Base-by-base conservation (phyloP, 2,329 filamentous ascomycete genomes). In the Cercospora citrullina region DNA sequence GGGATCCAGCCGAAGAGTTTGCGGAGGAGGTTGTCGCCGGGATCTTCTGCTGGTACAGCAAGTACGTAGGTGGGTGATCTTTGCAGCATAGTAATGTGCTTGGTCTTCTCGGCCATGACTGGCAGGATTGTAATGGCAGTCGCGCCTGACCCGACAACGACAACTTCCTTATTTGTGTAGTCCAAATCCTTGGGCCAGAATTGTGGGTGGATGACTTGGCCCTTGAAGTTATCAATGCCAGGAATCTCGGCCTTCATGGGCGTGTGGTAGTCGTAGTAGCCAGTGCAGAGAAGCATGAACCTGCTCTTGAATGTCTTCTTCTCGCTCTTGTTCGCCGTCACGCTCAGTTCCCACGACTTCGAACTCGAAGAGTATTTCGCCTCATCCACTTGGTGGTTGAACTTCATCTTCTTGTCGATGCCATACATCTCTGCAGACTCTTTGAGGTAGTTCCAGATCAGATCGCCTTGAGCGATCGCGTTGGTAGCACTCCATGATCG, bases 81-180 rank as follows among this genome's bases (percentile, higher is more conserved):
- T 80, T 96, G 92, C 2, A 96, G 84, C 87, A 94, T 92, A 1
- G 91, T 94, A 30, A 93, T 88, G 14, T 86, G 85, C 5, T 80
- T 80, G 5, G 90, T 91, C 45, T 85, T 86, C 53, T 90, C 81
- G 0, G 88, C 87, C 57, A 96, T 80, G 58, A 84, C 86, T 0
- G 92, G 93, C 3, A 96, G 78, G 0, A 96, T 83, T 0, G 92
- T 95, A 60, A 94, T 81, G 6, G 92, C 90, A 0, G 93, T 96
- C 2, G 92, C 92, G 7, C 93, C 93, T 16, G 87, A 90, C 16
- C 92, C 92, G 69, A 95, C 87, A 67, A 94, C 83, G 53, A 92
- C 85, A 23, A 94, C 83, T 55, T 87, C 86, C 79, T 93, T 92
- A 77, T 83, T 82, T 5, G 82, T 79, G 76, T 90, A 90, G 73